Conservation (phyloP, 768 basidiomycete species). For the Imleria badia region DNA sequence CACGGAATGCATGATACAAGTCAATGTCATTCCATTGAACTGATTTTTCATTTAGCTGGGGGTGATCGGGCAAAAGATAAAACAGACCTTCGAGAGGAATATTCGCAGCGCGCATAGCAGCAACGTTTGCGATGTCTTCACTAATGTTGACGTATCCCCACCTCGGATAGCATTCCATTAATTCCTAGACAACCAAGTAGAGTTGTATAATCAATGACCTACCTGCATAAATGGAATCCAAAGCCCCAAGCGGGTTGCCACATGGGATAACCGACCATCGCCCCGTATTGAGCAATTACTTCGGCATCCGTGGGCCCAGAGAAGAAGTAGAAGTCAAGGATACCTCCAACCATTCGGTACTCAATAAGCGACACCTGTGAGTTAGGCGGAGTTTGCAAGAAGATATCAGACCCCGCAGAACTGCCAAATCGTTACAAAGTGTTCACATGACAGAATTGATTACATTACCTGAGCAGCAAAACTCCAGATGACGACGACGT, state of each 20-base stretch:
- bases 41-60: conserved; percentile 20
- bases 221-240: conserved; percentile 76
- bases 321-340: conserved; percentile 78
- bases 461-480: conserved; percentile 59
- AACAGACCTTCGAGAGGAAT: conserved; percentile 72
- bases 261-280: conserved; percentile 62
- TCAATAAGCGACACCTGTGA: conserved; percentile 62
- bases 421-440: conserved; percentile 32
- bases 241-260: conserved; percentile 78
- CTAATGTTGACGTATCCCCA: conserved; percentile 55
- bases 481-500: conserved; percentile 71
- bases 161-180: not conserved
- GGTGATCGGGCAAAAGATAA: not conserved
- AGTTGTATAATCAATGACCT: not conserved
- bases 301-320: conserved; percentile 48
- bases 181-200: not conserved
- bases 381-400: conserved; percentile 58
- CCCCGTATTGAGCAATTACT: conserved; percentile 74
- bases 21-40: conserved; percentile 84
- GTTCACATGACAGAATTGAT: not conserved
- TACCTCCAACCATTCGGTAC: conserved; percentile 74
- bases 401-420: conserved; percentile 67
- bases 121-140: conserved; percentile 55
- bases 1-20: conserved; percentile 64
- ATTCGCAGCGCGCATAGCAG: conserved; percentile 60